A percentile compares a stretch with the other conserved stretches of the same genome.
phyloP scores from a whole-genome alignment of 257 asterid species.

The Voacanga thouarsii region DNA sequence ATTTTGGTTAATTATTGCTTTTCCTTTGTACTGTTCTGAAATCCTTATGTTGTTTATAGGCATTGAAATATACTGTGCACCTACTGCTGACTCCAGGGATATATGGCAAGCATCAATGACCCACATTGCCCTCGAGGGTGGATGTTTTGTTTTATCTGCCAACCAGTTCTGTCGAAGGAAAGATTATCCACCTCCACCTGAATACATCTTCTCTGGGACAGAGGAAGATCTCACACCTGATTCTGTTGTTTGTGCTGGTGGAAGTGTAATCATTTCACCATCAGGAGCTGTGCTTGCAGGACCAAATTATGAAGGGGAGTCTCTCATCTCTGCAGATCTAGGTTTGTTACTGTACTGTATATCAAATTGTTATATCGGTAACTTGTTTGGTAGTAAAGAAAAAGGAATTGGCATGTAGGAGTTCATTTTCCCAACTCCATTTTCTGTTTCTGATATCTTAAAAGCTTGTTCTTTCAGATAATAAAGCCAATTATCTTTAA shows the following conservation, averaged over 20 bases:
- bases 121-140: slow-evolving; percentile 95
- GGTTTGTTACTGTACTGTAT: slow-evolving; percentile 36
- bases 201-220: slow-evolving; percentile 58
- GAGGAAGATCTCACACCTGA: slow-evolving; percentile 82
- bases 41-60: slow-evolving; percentile 38
- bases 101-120: slow-evolving; percentile 98
- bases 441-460: slow-evolving; percentile 1
- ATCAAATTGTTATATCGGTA: too few relatives aligned
- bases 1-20: neutral
- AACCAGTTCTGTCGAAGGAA: slow-evolving; percentile 91
- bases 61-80: slow-evolving; percentile 91
- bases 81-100: slow-evolving; percentile 88
- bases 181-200: slow-evolving; percentile 96
- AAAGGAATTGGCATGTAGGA: neutral
- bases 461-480: neutral
- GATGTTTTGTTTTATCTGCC: slow-evolving; percentile 91
- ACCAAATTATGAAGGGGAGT: slow-evolving; percentile 90
- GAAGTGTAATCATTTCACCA: slow-evolving; percentile 89
- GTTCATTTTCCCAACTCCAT: neutral
- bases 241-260: slow-evolving; percentile 90
- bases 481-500: neutral
- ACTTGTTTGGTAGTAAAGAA: neutral
- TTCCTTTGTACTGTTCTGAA: slow-evolving; percentile 5
- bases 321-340: slow-evolving; percentile 89
- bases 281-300: slow-evolving; percentile 88